Conservation (phyloP, 805 yeast genomes). For the Candida parachauliodes region DNA sequence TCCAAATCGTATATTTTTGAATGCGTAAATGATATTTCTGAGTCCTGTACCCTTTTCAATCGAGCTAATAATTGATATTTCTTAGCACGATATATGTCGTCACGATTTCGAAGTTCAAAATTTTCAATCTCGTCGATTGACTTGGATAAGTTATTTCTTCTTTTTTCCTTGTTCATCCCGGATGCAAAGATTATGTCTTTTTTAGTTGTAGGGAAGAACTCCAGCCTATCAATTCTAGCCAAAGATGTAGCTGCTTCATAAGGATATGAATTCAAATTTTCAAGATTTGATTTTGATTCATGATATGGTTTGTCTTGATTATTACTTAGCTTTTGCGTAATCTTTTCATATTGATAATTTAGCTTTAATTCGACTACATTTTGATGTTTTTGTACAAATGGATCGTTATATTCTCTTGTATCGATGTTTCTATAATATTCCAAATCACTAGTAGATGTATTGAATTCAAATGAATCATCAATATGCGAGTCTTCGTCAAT, state of each 20-base stretch:
- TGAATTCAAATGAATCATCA: conserved; percentile 8
- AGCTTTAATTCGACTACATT: conserved; percentile 8
- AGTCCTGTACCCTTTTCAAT: conserved; percentile 21
- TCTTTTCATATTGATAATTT: conserved; percentile 2
- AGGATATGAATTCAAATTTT: conserved; percentile 1
- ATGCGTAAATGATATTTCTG: conserved; percentile 22
- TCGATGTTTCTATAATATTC: conserved; percentile 22
- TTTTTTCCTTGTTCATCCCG: conserved; percentile 18
- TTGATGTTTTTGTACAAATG: conserved; percentile 8
- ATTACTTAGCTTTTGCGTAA: conserved; percentile 12
- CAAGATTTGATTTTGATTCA: neutral
- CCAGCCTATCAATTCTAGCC: neutral
- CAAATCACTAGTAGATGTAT: conserved; percentile 9
- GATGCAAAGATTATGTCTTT: conserved; percentile 13
- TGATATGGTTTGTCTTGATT: conserved; percentile 4
- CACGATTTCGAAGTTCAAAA: conserved; percentile 15
- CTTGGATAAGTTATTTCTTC: conserved; percentile 19
- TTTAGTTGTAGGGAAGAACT: neutral
- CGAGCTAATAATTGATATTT: conserved; percentile 23
- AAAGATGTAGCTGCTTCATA: neutral
- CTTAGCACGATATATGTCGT: conserved; percentile 17
- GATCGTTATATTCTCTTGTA: conserved; percentile 17
- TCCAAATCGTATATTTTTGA: conserved; percentile 26
- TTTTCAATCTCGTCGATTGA: conserved; percentile 16
- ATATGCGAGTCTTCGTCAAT: conserved; percentile 9